These are phyloP conservation scores for Ophiocordyceps camponoti-saundersi DNA, from an alignment of 2,329 filamentous ascomycete species.

Conservation along the genomic window DNA sequence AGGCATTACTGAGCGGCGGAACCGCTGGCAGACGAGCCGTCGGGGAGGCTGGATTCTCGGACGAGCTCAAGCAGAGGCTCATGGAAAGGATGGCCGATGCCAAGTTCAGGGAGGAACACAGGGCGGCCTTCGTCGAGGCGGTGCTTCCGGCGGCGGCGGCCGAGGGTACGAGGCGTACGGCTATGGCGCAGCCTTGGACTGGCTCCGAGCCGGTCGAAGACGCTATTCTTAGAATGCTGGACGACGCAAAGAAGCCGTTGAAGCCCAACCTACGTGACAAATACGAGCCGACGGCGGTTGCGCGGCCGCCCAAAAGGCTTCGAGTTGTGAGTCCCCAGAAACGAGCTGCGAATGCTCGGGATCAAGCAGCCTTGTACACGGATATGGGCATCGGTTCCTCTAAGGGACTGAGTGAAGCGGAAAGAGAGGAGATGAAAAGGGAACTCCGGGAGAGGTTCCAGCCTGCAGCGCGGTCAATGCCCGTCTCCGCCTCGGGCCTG, in stretches of 20 bases:
- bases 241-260: constrained; percentile 62
- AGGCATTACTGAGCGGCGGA: constrained; percentile 41
- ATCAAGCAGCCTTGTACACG: constrained; percentile 36
- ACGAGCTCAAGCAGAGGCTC: constrained; percentile 42
- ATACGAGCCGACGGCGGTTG: constrained; percentile 28
- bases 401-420: constrained; percentile 45
- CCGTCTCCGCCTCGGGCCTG: constrained; percentile 62
- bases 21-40: constrained; percentile 39
- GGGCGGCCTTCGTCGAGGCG: constrained; percentile 29
- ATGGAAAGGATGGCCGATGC: constrained; percentile 38
- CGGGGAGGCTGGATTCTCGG: constrained; percentile 45
- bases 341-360: constrained; percentile 35
- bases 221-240: constrained; percentile 66
- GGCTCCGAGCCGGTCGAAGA: constrained; percentile 62
- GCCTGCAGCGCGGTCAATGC: constrained; percentile 54
- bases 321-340: constrained; percentile 23
- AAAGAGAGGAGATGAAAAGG: constrained; percentile 52
- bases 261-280: constrained; percentile 28
- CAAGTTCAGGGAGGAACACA: constrained; percentile 33
- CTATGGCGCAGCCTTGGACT: constrained; percentile 55
- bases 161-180: constrained; percentile 49
- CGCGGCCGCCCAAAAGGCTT: constrained; percentile 29
- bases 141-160: constrained; percentile 41
- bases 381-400: constrained; percentile 27
- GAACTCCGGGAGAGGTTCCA: constrained; percentile 71